These are phyloP conservation scores for Iris macrosiphon DNA, from an alignment of 106 monocot genomes.

Conservation along the genomic window DNA sequence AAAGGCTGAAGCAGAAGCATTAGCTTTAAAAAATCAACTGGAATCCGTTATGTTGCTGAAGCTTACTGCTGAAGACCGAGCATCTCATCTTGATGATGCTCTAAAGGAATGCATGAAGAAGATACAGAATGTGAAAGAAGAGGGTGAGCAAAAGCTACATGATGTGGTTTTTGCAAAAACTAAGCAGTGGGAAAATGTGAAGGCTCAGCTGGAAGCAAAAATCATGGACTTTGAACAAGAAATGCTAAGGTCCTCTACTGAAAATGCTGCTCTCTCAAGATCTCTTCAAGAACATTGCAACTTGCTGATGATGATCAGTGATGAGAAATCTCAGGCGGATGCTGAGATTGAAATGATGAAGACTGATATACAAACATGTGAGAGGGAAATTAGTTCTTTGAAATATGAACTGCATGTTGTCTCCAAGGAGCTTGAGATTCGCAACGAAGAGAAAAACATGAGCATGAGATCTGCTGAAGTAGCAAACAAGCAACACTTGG, in stretches of 20 bases:
- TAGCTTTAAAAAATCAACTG: conserved; percentile 41
- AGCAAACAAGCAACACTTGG: conserved; percentile 56
- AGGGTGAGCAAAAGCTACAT: conserved; percentile 50
- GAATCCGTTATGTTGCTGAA: conserved; percentile 44
- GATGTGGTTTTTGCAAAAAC: conserved; percentile 54
- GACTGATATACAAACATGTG: conserved; percentile 42
- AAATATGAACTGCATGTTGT: conserved; percentile 61
- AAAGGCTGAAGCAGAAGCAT: conserved; percentile 57
- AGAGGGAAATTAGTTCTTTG: conserved; percentile 53
- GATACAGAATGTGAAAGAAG: conserved; percentile 51
- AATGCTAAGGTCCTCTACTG: conserved; percentile 33
- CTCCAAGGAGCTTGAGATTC: conserved; percentile 64
- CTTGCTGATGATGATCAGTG: conserved; percentile 42
- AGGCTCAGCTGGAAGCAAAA: conserved; percentile 36
- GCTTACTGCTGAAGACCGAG: conserved; percentile 43
- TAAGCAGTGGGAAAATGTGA: conserved; percentile 49
- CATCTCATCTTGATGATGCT: conserved; percentile 47
- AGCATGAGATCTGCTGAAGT: conserved; percentile 49
- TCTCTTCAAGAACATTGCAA: conserved; percentile 53
- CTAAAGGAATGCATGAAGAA: conserved; percentile 71
- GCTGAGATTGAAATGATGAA: conserved; percentile 46
- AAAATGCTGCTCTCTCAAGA: conserved; percentile 41
- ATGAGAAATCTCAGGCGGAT: conserved; percentile 44
- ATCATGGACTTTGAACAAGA: conserved; percentile 41
- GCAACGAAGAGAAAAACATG: conserved; percentile 71